Evolutionary conservation across 192 early-diverging fungal species (phyloP), one percentile per base, ranked within the genome.

Genomic region (Podila verticillata): DNA sequence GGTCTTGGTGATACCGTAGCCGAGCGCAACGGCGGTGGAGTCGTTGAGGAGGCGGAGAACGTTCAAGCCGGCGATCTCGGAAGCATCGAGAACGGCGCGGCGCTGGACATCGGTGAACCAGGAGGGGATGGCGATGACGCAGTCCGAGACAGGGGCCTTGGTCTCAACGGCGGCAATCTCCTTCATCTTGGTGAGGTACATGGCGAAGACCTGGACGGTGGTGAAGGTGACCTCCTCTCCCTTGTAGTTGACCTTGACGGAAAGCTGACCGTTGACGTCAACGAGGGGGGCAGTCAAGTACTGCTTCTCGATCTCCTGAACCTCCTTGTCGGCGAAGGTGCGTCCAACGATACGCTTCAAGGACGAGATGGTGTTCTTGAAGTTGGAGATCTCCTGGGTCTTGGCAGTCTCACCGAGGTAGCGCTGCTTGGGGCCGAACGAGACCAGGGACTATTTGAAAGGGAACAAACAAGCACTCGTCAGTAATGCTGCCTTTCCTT

Each of bases 41-140:
- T 99, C 98, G 88, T 98, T 97, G 70, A 99, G 85, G 61, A 99
- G 83, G 57, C 96, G 90, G 65, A 99, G 89, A 64, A 91, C 91
- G 89, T 97, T 98, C 68, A 99, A 83, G 19, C 95, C 95, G 22
- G 93, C 92, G 61, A 99, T 93, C 79, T 94, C 88, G 57, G 95
- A 90, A n/a, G 96, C 98, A 79, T 95, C 91, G 66, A 94, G 78
- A 73, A 98, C 84, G 56, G 96, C 93, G 34, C 96, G 89, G 57
- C 98, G 92, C 85, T 99, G 97, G 49, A 91, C 81, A 83, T 98
- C 97, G 24, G 95, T 96, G 88, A 94, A 99, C 97, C 97, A 99
- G 34, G 87, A 91, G 24, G 98, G 98, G 59, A 93, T 91, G 48
- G 97, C 96, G 68, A 99, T 93, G 39, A 99, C 98, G 63, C 91